Conservation (phyloP, 202 grass and related monocot genomes). For the Digitaria exilis region DNA sequence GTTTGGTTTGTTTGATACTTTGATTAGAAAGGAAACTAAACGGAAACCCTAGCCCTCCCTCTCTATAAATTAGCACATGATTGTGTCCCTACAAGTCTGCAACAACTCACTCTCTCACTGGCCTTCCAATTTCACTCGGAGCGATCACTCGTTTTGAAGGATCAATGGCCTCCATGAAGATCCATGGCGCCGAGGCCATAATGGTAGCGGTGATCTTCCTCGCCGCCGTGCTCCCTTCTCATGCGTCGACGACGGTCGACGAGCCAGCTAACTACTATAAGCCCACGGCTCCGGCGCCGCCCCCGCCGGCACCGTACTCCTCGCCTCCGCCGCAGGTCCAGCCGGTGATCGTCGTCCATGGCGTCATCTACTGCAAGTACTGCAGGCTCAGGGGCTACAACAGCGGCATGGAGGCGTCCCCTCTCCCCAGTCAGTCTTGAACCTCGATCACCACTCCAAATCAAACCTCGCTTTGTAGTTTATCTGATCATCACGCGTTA, state of each 20-base stretch:
- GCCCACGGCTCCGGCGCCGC: not conserved
- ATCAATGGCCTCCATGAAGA: slow-evolving; percentile 35
- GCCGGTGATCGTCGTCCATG: slow-evolving; percentile 52
- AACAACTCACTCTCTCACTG: not conserved
- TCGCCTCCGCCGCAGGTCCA: not conserved
- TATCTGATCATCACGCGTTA: no score
- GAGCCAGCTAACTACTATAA: slow-evolving; percentile 19
- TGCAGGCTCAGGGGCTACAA: slow-evolving; percentile 63
- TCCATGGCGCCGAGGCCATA: not conserved
- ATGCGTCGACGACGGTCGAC: slow-evolving; percentile 5
- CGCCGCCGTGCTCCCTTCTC: not conserved
- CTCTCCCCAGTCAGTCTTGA: slow-evolving; percentile 52
- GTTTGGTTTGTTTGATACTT: slow-evolving; percentile 40
- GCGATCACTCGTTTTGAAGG: not conserved
- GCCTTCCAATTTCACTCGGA: not conserved
- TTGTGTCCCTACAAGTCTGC: not conserved
- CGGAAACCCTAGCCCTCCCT: not conserved
- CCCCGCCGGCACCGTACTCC: not conserved
- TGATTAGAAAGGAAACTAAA: slow-evolving; percentile 38
- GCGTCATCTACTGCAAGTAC: slow-evolving; percentile 62
- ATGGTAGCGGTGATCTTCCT: slow-evolving; percentile 7
- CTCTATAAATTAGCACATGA: slow-evolving; percentile 44
- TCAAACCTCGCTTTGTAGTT: not conserved
- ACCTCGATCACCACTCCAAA: not conserved
- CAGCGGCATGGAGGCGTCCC: slow-evolving; percentile 47